These are phyloP conservation scores for Solanum sitiens DNA, from an alignment of 257 asterid species.

Conservation along the genomic window DNA sequence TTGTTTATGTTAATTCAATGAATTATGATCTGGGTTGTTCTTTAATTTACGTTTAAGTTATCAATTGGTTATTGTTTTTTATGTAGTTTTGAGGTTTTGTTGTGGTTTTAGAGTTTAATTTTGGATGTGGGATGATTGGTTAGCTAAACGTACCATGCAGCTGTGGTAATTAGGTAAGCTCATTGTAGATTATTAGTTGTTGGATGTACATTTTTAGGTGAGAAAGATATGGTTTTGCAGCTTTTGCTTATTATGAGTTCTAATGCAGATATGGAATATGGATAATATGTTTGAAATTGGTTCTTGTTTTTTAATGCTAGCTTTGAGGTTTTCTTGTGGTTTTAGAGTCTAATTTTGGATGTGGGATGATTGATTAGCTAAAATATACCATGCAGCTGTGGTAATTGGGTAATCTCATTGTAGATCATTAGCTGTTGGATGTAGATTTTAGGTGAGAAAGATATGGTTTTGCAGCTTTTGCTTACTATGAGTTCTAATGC, in stretches of 20 bases:
- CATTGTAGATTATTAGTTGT: background rate
- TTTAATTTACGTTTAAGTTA: background rate
- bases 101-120: background rate
- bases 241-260: background rate
- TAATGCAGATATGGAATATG: background rate
- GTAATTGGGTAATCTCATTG: background rate
- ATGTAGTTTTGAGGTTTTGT: background rate
- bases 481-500: background rate
- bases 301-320: background rate
- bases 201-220: background rate
- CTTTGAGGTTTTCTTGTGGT: background rate
- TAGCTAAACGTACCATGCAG: background rate
- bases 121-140: background rate
- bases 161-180: background rate
- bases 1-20: background rate
- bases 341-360: background rate
- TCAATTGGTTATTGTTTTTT: background rate
- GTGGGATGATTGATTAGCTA: background rate
- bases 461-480: background rate
- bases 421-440: background rate
- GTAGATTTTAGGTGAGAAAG: background rate
- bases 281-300: background rate
- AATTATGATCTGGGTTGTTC: background rate
- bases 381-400: background rate
- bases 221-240: background rate